These are phyloP conservation scores for Protostelium mycophagum DNA, from an alignment of 78 protist genomes.

Conservation along the genomic window DNA sequence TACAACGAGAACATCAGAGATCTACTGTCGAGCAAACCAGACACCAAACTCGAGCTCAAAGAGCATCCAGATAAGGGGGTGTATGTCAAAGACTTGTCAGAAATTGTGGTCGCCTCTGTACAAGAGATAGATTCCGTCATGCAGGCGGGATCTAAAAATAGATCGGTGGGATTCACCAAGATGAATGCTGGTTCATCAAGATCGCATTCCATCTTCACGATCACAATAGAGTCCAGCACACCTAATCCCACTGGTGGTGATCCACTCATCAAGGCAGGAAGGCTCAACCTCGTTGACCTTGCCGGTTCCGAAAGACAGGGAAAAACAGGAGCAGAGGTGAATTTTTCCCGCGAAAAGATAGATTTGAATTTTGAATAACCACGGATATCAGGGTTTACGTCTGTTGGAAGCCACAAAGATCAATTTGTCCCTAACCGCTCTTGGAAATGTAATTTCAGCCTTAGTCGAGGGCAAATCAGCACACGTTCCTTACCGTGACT, in stretches of 20 bases:
- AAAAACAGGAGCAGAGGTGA: constrained; percentile 12
- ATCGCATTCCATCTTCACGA: constrained; percentile 70
- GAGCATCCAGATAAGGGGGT: constrained; percentile 57
- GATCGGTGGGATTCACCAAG: constrained; percentile 71
- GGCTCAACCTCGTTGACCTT: constrained; percentile 79
- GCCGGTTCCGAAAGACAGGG: constrained; percentile 84
- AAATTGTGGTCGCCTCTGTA: constrained; percentile 10
- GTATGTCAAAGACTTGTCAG: constrained; percentile 40
- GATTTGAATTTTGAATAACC: neutral
- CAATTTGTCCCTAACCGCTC: constrained; percentile 70
- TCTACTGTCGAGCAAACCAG: constrained; percentile 23
- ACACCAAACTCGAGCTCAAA: constrained; percentile 14
- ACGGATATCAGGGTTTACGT: constrained; percentile 71
- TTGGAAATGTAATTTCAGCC: constrained; percentile 73
- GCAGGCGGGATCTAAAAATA: constrained; percentile 28
- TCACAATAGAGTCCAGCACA: constrained; percentile 43
- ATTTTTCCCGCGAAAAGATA: neutral
- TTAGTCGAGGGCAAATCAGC: constrained; percentile 9
- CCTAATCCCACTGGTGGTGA: constrained; percentile 18
- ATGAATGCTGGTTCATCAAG: constrained; percentile 80
- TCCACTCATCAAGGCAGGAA: constrained; percentile 5
- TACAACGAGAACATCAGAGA: constrained; percentile 88
- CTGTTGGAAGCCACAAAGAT: constrained; percentile 82
- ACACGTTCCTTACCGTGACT: constrained; percentile 80
- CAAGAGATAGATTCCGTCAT: constrained; percentile 40